Evolutionary conservation across 2,329 filamentous ascomycete species (phyloP), one percentile per base, ranked within the genome.

Genomic region (Xylaria sp.): DNA sequence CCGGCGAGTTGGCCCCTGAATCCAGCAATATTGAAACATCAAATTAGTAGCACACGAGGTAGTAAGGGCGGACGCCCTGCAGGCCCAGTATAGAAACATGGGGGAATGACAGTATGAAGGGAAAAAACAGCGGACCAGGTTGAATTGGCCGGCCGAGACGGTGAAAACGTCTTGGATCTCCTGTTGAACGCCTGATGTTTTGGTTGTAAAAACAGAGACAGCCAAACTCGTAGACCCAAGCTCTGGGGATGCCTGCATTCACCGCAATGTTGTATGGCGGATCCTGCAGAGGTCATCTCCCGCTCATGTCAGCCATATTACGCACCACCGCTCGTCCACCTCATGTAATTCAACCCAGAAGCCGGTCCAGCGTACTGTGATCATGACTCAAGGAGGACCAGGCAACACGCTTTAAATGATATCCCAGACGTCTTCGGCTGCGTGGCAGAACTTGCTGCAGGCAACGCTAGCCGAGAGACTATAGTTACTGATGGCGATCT

Each of bases 361-460:
- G 33, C 42, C 40, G 31, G 26, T 63, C 67, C 56, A 28, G 46
- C 20, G 26, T 6, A 51, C 33, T 42, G 11, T 33, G 6, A 31
- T 28, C 31, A 58, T 46, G 59, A 38, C 57, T 67, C 23, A 33
- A 58, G n/a, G 31, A 68, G 51, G 56, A 59, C 9, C 31, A 36
- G 9, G 38, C 13, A 20, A 20, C 10, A 17, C 31, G 40, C 7
- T 38, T 59, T 72, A 99, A 77, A 97, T 88, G 75, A 99, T 92
- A 78, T 93, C 90, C 96, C 96, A 99, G 42, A 92, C 91, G 80
- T 99, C 96, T 83, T 99, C 96, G 51, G 94, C 95, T 48, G 95
- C 96, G 82, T 99, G 96, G 82, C 96, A 98, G 86, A 99, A 98
- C 82, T 98, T 99, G 89, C 95, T 97, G 87, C 96, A 99, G 51